phyloP scores from a whole-genome alignment of 129 eudicot genomes.

The Centella asiatica region DNA sequence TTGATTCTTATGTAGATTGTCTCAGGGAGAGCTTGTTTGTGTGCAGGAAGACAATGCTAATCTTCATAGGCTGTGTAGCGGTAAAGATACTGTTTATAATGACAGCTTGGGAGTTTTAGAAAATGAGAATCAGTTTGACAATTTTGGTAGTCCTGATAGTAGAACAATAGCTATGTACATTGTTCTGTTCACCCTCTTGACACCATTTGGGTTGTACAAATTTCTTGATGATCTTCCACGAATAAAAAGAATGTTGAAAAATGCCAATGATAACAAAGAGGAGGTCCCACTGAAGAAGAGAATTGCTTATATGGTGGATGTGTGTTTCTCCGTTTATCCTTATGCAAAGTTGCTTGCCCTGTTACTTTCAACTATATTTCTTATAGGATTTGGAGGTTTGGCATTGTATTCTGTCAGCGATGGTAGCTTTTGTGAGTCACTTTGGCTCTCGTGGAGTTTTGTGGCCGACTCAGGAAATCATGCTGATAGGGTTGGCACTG shows the following conservation, averaged over 20 bases:
- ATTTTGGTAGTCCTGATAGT: constrained; percentile 35
- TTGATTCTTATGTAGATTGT: constrained; percentile 4
- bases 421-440: constrained; percentile 72
- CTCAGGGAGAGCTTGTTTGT: constrained; percentile 15
- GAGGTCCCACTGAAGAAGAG: constrained; percentile 92
- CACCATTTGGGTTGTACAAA: constrained; percentile 75
- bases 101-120: constrained; percentile 25
- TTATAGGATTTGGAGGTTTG: constrained; percentile 95
- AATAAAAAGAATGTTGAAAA: constrained; percentile 41
- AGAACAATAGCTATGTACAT: constrained; percentile 59
- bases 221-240: constrained; percentile 67
- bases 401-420: constrained; percentile 89
- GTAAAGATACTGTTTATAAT: constrained; percentile 21
- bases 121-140: constrained; percentile 27
- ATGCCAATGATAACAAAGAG: constrained; percentile 46
- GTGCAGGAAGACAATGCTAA: constrained; percentile 63
- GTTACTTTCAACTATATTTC: constrained; percentile 88
- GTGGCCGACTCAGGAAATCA: constrained; percentile 98
- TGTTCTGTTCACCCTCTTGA: constrained; percentile 58
- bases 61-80: constrained; percentile 34
- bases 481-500: constrained; percentile 92
- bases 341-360: constrained; percentile 96
- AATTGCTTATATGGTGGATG: constrained; percentile 86
- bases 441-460: constrained; percentile 97
- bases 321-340: constrained; percentile 90